Evolutionary conservation across 2,329 filamentous ascomycete genomes (phyloP).

Genomic region (Chaetothyriales sp.): DNA sequence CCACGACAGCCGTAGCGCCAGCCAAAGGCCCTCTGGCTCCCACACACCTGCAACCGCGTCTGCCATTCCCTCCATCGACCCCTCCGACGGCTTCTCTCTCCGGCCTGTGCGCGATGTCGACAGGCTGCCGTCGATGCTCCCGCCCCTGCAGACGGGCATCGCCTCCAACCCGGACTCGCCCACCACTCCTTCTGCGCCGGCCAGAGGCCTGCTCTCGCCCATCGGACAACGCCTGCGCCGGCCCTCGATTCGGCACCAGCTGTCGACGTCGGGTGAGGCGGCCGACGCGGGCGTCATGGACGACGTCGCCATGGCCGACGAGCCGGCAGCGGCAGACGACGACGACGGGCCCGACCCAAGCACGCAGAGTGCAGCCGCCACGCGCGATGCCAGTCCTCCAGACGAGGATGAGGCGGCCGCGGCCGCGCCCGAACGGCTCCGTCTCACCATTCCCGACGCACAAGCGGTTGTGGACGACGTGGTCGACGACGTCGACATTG

Average conservation of each 20-base stretch:
- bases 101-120: constrained; percentile 71
- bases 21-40: constrained; percentile 41
- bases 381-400: constrained; percentile 11
- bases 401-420: constrained; percentile 47
- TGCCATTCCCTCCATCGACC: constrained; percentile 53
- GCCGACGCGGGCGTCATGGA: constrained; percentile 77
- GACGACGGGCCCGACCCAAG: constrained; percentile 47
- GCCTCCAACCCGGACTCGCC: constrained; percentile 86
- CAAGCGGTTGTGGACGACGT: too few relatives aligned
- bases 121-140: constrained; percentile 68
- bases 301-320: constrained; percentile 56
- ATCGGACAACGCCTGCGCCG: constrained; percentile 50
- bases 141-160: constrained; percentile 53
- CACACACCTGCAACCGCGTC: constrained; percentile 57
- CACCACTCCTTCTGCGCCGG: constrained; percentile 63
- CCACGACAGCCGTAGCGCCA: constrained; percentile 30
- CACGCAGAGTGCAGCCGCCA: constrained; percentile 24
- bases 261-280: constrained; percentile 64
- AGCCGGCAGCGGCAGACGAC: constrained; percentile 57
- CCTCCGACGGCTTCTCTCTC: constrained; percentile 56
- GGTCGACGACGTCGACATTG: constrained; percentile 93
- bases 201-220: constrained; percentile 42
- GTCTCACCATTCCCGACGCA: constrained; percentile 64
- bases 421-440: constrained; percentile 48
- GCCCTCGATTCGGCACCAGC: constrained; percentile 78